These are phyloP conservation scores for Kalanchoe fedtschenkoi DNA, from an alignment of 164 flowering plant species.

Conservation along the genomic window DNA sequence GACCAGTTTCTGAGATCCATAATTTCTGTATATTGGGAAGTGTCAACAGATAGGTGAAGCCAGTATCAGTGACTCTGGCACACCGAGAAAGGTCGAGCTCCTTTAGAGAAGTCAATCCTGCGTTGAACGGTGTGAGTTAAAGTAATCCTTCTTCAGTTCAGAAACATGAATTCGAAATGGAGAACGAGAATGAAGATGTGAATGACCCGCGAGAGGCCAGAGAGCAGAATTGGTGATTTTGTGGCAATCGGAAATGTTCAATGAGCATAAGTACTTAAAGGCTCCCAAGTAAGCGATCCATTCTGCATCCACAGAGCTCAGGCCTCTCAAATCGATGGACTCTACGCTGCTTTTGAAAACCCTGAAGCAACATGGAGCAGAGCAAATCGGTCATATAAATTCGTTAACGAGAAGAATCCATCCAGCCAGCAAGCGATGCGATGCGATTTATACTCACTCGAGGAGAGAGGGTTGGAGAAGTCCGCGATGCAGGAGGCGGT, in stretches of 20 bases:
- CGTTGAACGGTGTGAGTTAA: neutral
- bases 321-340: conserved; percentile 55
- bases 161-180: neutral
- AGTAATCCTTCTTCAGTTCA: neutral
- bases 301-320: conserved; percentile 69
- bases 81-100: conserved; percentile 74
- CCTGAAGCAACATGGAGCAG: conserved; percentile 20
- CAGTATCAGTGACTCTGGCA: conserved; percentile 56
- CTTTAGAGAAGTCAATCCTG: conserved; percentile 57
- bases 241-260: conserved; percentile 63
- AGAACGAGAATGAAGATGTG: neutral
- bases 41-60: conserved; percentile 55
- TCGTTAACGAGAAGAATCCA: neutral
- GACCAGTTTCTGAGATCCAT: conserved; percentile 57
- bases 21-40: conserved; percentile 52
- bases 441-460: conserved; percentile 39
- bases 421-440: neutral
- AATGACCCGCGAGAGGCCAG: conserved; percentile 65
- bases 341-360: conserved; percentile 61
- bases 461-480: conserved; percentile 78
- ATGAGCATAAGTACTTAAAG: conserved; percentile 39
- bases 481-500: conserved; percentile 56
- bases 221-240: conserved; percentile 53
- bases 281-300: conserved; percentile 92
- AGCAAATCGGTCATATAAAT: neutral